phyloP scores from a whole-genome alignment of 108 stramenopile species.

The Skeletonema marinoi region DNA sequence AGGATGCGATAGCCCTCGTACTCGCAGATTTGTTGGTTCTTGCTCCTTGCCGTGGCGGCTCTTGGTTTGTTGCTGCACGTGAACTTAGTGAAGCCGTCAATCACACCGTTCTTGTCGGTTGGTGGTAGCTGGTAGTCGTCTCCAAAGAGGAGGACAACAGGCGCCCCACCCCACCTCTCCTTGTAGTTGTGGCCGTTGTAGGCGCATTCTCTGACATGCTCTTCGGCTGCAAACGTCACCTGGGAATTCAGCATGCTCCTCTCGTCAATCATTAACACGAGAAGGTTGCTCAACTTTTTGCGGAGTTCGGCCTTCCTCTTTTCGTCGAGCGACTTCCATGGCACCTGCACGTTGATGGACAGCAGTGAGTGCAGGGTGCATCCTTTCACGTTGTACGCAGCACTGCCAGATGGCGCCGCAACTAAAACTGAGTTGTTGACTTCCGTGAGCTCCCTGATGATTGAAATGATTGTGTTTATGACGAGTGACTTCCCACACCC shows the following conservation, averaged over 20 bases:
- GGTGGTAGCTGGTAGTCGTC: slow-evolving; percentile 11
- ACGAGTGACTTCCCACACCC: slow-evolving; percentile 17
- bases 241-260: slow-evolving; percentile 9
- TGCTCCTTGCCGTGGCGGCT: neutral
- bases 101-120: neutral
- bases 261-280: slow-evolving; percentile 8
- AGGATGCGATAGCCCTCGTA: neutral
- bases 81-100: neutral
- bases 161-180: slow-evolving; percentile 9
- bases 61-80: neutral
- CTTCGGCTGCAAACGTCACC: neutral
- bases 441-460: neutral
- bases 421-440: neutral
- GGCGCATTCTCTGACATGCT: neutral
- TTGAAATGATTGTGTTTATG: slow-evolving; percentile 1
- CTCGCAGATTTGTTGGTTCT: neutral
- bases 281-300: neutral
- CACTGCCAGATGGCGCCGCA: slow-evolving; percentile 1
- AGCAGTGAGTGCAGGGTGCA: neutral
- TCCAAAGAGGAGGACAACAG: slow-evolving; percentile 4
- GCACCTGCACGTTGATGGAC: neutral
- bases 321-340: neutral
- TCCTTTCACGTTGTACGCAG: neutral
- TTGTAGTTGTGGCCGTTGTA: slow-evolving; percentile 4
- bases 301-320: neutral